Evolutionary conservation across 306 rosid genomes (phyloP), one percentile per base, ranked within the genome.

Genomic region (Trifolium subterraneum): DNA sequence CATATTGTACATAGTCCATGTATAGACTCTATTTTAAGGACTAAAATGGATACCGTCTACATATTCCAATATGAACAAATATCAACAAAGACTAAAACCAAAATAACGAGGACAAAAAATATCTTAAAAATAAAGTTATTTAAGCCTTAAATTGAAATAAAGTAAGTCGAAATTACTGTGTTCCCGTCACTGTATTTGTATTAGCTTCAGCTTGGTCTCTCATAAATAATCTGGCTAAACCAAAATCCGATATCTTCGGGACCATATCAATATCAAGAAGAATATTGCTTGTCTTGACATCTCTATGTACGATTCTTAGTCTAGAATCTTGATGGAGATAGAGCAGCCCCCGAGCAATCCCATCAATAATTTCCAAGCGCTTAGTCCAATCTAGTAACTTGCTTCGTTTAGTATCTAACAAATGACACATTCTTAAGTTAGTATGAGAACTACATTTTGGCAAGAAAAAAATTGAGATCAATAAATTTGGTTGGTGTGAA

Each of bases 281-380:
- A 44, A 88, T 75, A 27, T 88, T 88, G 70, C 90, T 84, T 0
- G 82, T 64, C 76, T 88, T 86, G 5, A 86, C 63, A 78, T 88
- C 87, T 72, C 86, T 52, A 19, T 52, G 60, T 9, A 52, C 9
- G 29, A 52, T 52, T 10, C 60, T 52, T 3, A 52, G 14, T 77
- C 86, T 82, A 7, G 88, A 88, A 62, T 88, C 86, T 73, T 84
- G 87, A 39, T 88, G 88, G 52, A 88, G 86, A 76, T 86, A 88
- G 0, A 88, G 82, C 25, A 86, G 52, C 0, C 90, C 88, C 31
- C 72, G 71, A 59, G 87, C 86, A 51, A 88, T 81, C 0, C 89
- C 86, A 1, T 39, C 74, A 58, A 88, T 74, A 42, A 86, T 78
- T 55, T 84, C 50, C 42, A 84, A 80, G 8, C 87, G 82, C 38